phyloP scores from a whole-genome alignment of 371 early-diverging fungal species.

The Haplosporangium sp. region DNA sequence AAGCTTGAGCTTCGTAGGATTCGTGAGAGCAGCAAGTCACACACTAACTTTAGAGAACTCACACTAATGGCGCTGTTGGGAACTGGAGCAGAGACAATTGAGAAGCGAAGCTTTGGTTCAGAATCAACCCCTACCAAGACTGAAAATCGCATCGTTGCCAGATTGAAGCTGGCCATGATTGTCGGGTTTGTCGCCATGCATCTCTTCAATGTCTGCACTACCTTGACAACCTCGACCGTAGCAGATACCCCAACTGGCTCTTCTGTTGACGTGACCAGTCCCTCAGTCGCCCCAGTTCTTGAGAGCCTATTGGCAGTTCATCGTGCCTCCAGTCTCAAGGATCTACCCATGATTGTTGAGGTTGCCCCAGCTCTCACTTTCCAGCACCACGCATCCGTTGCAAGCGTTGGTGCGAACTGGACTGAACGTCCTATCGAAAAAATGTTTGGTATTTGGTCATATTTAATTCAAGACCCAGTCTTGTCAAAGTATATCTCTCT shows the following conservation, averaged over 20 bases:
- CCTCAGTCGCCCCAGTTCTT: slow-evolving; percentile 60
- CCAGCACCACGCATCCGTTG: slow-evolving; percentile 57
- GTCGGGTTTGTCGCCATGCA: slow-evolving; percentile 81
- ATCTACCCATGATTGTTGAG: slow-evolving; percentile 68
- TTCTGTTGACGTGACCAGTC: slow-evolving; percentile 58
- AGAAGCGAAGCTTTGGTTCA: slow-evolving; percentile 28
- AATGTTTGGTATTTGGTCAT: slow-evolving; percentile 62
- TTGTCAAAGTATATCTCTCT: slow-evolving; percentile 71
- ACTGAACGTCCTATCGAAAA: slow-evolving; percentile 63
- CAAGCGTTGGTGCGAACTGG: slow-evolving; percentile 53
- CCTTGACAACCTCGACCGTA: slow-evolving; percentile 57
- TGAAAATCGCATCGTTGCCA: slow-evolving; percentile 67
- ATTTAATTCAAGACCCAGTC: slow-evolving; percentile 73
- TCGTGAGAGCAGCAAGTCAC: slow-evolving; percentile 56
- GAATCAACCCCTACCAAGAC: slow-evolving; percentile 54
- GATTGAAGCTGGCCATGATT: slow-evolving; percentile 71
- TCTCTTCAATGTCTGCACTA: slow-evolving; percentile 77
- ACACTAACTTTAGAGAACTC: slow-evolving; percentile 48
- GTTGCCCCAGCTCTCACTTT: slow-evolving; percentile 73
- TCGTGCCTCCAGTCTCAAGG: slow-evolving; percentile 56
- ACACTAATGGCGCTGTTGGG: slow-evolving; percentile 54
- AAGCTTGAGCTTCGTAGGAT: slow-evolving; percentile 83
- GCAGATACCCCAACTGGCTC: slow-evolving; percentile 20
- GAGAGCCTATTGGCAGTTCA: slow-evolving; percentile 61
- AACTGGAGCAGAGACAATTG: slow-evolving; percentile 16